Percentiles rank a stretch among this genome's conserved stretches.
These are phyloP conservation scores for Solanum etuberosum DNA, from an alignment of 257 asterid species.

Conservation along the genomic window DNA sequence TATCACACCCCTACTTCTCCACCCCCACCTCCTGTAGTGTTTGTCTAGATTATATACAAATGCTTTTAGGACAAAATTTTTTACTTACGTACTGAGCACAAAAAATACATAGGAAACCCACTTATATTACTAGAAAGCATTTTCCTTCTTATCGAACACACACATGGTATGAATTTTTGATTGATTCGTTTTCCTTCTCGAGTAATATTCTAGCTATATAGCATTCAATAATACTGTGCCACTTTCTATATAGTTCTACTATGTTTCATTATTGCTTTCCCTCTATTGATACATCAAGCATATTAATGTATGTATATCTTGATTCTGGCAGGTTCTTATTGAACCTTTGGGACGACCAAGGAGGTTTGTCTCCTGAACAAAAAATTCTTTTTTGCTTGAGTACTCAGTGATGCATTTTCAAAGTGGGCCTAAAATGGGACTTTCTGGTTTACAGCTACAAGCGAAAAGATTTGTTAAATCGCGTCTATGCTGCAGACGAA, in stretches of 20 bases:
- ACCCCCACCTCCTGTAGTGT: neutral
- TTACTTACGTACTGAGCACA: neutral
- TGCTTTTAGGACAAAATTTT: neutral
- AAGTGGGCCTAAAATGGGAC: neutral
- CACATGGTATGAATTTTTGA: neutral
- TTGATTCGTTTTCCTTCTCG: neutral
- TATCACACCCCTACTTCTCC: neutral
- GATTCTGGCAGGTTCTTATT: slow-evolving; percentile 31
- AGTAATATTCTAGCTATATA: neutral
- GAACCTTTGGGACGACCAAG: slow-evolving; percentile 49
- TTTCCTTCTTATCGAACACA: neutral
- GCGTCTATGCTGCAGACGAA: slow-evolving; percentile 57
- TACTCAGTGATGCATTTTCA: slow-evolving; percentile 4
- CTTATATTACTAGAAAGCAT: neutral
- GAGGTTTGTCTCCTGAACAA: slow-evolving; percentile 6
- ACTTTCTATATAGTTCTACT: neutral
- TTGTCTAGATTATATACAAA: neutral
- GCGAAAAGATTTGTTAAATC: slow-evolving; percentile 45
- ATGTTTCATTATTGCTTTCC: neutral
- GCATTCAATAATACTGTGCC: neutral
- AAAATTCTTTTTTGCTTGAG: neutral
- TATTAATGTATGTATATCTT: neutral
- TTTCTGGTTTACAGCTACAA: slow-evolving; percentile 6
- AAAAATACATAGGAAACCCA: neutral
- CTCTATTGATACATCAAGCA: neutral